Evolutionary conservation across 1,284 basidiomycete species (phyloP), one percentile per base, ranked within the genome.

Genomic region (Rhodofomes roseus): DNA sequence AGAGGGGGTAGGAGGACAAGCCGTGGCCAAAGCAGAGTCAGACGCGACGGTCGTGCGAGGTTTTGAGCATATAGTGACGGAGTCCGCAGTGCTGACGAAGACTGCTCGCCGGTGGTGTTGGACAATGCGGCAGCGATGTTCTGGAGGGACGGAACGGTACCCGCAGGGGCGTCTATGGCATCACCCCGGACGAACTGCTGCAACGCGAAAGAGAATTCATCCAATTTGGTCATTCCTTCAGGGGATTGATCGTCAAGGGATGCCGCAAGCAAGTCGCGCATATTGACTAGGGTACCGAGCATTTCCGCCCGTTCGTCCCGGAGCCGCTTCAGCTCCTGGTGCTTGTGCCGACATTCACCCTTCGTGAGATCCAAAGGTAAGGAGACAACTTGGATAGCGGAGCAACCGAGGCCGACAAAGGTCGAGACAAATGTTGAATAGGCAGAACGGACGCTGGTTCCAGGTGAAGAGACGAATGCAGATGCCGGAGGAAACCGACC

Each of bases 1-100:
- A 90, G 66, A 1, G 88, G 87, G 0, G 90, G 90, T 11, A 88
- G 68, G 9, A 92, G 65, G 14, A 91, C 68, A 14, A 92, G 71
- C 50, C 79, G 81, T 0, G 90, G 90, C 90, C 91, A 92, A 39
- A 85, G 54, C 2, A 81, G 78, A 2, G 81, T 79, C 37, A 87
- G 66, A 16, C 79, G 76, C 0, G 86, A 84, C 0, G 90, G 90
- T 18, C 86, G 80, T 46, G 75, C 70, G 16, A 91, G 79, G 37
- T 74, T 68, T 3, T 74, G 70, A 1, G 67, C 67, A 37, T 62
- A 76, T 52, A 80, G 63, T 23, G 69, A 70, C 4, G 68, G 63
- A 8, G 59, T 56, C 56, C 79, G 77, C 7, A 70, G 63, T 12
- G 31, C 18, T 8, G 34, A 52, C 14, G 29, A 29, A 7, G 27